Base-by-base conservation (phyloP, 2,329 filamentous ascomycete species). In the Aspergillus alliaceus region DNA sequence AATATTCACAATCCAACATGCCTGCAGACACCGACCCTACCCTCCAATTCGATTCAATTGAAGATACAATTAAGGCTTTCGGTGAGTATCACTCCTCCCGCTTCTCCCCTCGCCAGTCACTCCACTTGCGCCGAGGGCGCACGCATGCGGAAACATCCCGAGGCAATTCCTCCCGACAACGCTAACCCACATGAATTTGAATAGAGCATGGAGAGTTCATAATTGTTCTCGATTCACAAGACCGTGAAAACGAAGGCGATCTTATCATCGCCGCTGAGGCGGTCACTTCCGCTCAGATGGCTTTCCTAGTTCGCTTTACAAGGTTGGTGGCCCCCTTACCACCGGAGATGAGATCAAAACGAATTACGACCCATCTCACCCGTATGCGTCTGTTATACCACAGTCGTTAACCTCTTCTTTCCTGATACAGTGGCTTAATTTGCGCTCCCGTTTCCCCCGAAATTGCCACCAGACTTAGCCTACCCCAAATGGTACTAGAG, bases 191-290 rank as follows among this genome's bases (percentile, higher is more conserved):
- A 31, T 51, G 25, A 47, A 37, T 51, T 2, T 54, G 59, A 53
- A 51, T 57, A 90, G 88, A 82, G 69, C 85, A 87, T 76, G 92
- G 91, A 75, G 88, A 98, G 72, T 98, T 98, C 83, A 89, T 99
- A 73, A 87, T 99, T 60, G 93, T 97, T 35, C 90, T 99, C 70
- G 95, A 99, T 80, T 90, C 91, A 66, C 87, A 91, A 63, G 86
- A 88, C 61, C 93, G 95, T 75, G 95, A 99, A 77, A 99, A 99
- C 76, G 95, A 99, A 83, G 95, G 93, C 75, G 95, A 99, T 79
- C 86, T 99, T 49, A 97, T 98, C 76, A 96, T 98, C 71, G 91
- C 95, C 64, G 93, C 92, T 61, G 81, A 91, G 65, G 84, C 89
- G 69, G 80, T 97, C 63, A 96, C 93, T 8, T 83, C 92, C 24